phyloP scores from a whole-genome alignment of 2,329 filamentous ascomycete genomes.

The Colletotrichum sp. region DNA sequence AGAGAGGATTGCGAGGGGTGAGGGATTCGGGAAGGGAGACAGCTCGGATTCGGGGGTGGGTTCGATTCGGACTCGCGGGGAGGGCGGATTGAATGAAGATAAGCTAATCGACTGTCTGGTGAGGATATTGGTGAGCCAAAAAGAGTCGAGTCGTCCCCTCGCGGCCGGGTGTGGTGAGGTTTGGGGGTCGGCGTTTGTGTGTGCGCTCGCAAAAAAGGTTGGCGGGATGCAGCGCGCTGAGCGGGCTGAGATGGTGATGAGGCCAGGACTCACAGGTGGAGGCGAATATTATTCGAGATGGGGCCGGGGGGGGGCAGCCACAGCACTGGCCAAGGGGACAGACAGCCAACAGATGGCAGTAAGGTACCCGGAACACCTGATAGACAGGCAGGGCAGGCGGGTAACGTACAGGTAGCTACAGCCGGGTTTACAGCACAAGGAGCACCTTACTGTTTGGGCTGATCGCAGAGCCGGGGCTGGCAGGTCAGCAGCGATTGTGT shows the following conservation, averaged over 20 bases:
- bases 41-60: slow-evolving; percentile 1
- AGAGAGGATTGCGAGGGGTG: slow-evolving; percentile 16
- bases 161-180: background rate
- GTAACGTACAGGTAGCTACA: background rate
- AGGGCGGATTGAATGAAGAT: background rate
- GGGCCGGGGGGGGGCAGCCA: slow-evolving; percentile 6
- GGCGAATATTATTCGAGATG: slow-evolving; percentile 21
- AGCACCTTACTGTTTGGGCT: background rate
- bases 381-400: background rate
- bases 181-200: slow-evolving; percentile 5
- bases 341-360: background rate
- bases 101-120: background rate
- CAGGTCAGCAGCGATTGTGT: background rate
- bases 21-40: background rate
- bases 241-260: slow-evolving; percentile 17
- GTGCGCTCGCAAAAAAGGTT: slow-evolving; percentile 20
- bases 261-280: slow-evolving; percentile 21
- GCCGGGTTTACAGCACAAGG: background rate
- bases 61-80: slow-evolving; percentile 5
- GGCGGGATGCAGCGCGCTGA: slow-evolving; percentile 18
- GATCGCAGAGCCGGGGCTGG: background rate
- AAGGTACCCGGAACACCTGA: background rate
- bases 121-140: background rate
- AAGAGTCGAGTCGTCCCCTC: background rate
- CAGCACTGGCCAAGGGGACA: slow-evolving; percentile 11